Base-by-base conservation (phyloP, 2,329 filamentous ascomycete species). In the Alternaria solani region DNA sequence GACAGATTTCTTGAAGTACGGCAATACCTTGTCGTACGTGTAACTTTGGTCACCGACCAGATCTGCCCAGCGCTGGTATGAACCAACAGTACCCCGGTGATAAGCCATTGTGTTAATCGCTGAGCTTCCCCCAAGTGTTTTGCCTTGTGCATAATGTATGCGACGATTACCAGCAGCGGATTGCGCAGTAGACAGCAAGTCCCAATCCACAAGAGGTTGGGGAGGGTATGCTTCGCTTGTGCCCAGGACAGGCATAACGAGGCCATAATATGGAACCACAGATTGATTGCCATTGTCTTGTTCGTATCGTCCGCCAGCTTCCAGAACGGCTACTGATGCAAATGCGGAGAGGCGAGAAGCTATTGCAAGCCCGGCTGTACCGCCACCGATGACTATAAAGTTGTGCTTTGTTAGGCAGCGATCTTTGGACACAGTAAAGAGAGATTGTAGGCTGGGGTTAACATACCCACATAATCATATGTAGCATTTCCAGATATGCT, bases 111-210 rank as follows among this genome's bases (percentile, higher is more conserved):
- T 64, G 38, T 75, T 75, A 2, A 68, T 57, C 1, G 69, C 71
- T 14, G 70, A 74, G 18, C 67, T 68, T 8, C 74, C 73, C 28
- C 75, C 75, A 3, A 78, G 57, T 2, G 69, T 72, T 46, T 77
- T 75, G 14, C 75, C 75, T 43, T 71, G 68, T 8, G 72, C 72
- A 58, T 77, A 77, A 51, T 75, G 74, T 9, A 76, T 67, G n/a
- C 59, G 62, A 8, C 72, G 65, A 18, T 66, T 64, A 8, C 62
- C 61, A 11, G 65, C 62, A 3, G 59, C 61, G 2, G 51, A 30
- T 43, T 73, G 70, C 1, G 69, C 64, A 9, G 61, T 59, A 2
- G 72, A 70, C 0, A 69, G n/a, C 11, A 75, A 62, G 25, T 66
- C 68, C 72, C 73, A 77, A 46, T 77, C 75, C 12, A 75, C 61